A percentile compares a stretch with the other conserved stretches of the same genome.
These are phyloP conservation scores for Exsudoporus frostii DNA, from an alignment of 768 basidiomycete genomes.

Conservation along the genomic window DNA sequence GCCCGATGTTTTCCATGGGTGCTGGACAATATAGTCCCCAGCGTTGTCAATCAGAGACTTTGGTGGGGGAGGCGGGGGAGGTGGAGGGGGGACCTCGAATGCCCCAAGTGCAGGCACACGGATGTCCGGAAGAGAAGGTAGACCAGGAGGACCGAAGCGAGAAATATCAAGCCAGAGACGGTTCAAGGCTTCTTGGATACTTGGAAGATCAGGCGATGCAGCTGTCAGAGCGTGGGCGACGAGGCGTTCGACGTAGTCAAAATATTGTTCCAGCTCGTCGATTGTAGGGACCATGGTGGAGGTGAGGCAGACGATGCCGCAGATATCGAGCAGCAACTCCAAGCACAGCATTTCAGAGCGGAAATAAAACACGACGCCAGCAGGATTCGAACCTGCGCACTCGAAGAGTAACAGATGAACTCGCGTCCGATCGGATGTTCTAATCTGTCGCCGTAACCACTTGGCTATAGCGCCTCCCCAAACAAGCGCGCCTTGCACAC, in stretches of 20 bases:
- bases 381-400: conserved; percentile 70
- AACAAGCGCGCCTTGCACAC: fast-evolving
- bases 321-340: background rate
- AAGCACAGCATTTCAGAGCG: conserved; percentile 15
- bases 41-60: conserved; percentile 45
- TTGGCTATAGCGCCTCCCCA: conserved; percentile 65
- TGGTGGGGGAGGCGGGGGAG: conserved; percentile 56
- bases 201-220: conserved; percentile 58
- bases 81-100: conserved; percentile 66
- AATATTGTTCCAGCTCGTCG: conserved; percentile 70
- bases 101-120: conserved; percentile 63
- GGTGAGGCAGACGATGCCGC: background rate
- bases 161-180: conserved; percentile 77
- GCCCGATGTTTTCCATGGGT: conserved; percentile 61
- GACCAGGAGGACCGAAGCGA: conserved; percentile 66
- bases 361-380: conserved; percentile 44
- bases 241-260: conserved; percentile 61
- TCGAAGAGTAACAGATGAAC: conserved; percentile 62
- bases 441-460: conserved; percentile 80
- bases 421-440: conserved; percentile 28
- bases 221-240: conserved; percentile 53
- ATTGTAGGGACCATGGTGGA: conserved; percentile 38
- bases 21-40: conserved; percentile 48
- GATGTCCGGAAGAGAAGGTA: conserved; percentile 46
- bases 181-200: conserved; percentile 61